Conservation (phyloP, 192 early-diverging fungal genomes). For the Phycomyces nitens region DNA sequence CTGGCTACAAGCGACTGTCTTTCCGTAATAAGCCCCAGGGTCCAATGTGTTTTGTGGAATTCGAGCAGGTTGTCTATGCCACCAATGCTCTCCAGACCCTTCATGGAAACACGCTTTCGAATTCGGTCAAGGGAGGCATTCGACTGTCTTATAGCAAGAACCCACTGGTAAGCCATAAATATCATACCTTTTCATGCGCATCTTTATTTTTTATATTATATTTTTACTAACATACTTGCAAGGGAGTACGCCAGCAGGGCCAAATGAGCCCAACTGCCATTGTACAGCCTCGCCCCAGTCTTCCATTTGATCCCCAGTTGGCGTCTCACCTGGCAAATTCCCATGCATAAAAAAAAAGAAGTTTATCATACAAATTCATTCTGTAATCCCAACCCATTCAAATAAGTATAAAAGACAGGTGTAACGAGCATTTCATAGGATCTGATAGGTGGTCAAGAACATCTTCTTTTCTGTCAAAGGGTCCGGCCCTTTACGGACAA, state of each 20-base stretch:
- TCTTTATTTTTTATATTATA: background rate
- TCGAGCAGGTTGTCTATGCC: slow-evolving; percentile 89
- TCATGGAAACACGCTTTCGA: slow-evolving; percentile 78
- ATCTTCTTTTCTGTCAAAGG: too few species aligned
- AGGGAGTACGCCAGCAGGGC: slow-evolving; percentile 4
- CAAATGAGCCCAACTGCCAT: too few species aligned
- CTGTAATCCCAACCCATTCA: too few species aligned
- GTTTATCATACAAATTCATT: background rate
- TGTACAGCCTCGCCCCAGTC: too few species aligned
- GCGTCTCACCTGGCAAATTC: slow-evolving; percentile 7
- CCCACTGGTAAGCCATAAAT: slow-evolving; percentile 53
- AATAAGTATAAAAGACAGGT: too few species aligned
- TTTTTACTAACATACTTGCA: too few species aligned
- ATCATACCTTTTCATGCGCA: background rate
- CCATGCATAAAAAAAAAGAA: background rate
- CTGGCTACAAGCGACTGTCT: slow-evolving; percentile 87
- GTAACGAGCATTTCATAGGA: too few species aligned
- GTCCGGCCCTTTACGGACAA: too few species aligned
- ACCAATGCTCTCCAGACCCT: slow-evolving; percentile 85
- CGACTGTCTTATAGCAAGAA: slow-evolving; percentile 95
- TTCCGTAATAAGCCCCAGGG: slow-evolving; percentile 87
- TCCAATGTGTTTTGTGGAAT: slow-evolving; percentile 99
- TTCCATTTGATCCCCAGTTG: slow-evolving; percentile 1
- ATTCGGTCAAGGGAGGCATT: slow-evolving; percentile 90
- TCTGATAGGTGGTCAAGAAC: too few species aligned